Evolutionary conservation across 345 rosid genomes (phyloP), one percentile per base, ranked within the genome.

Genomic region (Brassica nigra): DNA sequence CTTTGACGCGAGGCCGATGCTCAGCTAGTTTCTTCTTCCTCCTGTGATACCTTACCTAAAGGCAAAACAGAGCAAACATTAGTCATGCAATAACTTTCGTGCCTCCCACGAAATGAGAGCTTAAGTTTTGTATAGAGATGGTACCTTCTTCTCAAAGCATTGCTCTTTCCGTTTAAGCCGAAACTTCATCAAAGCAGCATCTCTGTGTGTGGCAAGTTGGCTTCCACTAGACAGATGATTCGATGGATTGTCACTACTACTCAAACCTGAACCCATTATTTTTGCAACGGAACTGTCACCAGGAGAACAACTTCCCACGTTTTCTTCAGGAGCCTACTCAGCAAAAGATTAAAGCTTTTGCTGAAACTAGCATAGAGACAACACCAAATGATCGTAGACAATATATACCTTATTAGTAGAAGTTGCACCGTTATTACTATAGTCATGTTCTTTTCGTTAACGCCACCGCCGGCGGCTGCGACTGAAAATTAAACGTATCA

Each of bases 101-200:
- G 59, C 11, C 2, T 0, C 12, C 3, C 36, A 36, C n/a, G 54
- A 20, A 66, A 61, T n/a, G 1, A 73, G 78, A 74, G 31, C 47
- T 74, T 34, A 20, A 68, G 37, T 33, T 44, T 62, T 70, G 61
- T 62, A 52, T 27, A 6, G 61, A 54, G 34, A 27, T 89, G 90
- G 5, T 44, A 44, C 95, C 93, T 81, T 86, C 77, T 91, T 91
- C 68, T 88, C 90, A 68, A 88, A 93, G 82, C 95, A 89, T 83
- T 91, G 76, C 68, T 93, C 95, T 83, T 89, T 93, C 47, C 97
- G 88, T 83, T 93, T 91, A 81, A 85, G 88, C 2, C 90, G 88
- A 80, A 93, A 93, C 80, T 91, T 91, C 74, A 74, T 74, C 68
- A 90, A 82, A 70, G 92, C 93, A 68, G 92, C 92, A 66, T 86